Conservation (phyloP, 164 flowering plant genomes). For the Euptelea pleiosperma region DNA sequence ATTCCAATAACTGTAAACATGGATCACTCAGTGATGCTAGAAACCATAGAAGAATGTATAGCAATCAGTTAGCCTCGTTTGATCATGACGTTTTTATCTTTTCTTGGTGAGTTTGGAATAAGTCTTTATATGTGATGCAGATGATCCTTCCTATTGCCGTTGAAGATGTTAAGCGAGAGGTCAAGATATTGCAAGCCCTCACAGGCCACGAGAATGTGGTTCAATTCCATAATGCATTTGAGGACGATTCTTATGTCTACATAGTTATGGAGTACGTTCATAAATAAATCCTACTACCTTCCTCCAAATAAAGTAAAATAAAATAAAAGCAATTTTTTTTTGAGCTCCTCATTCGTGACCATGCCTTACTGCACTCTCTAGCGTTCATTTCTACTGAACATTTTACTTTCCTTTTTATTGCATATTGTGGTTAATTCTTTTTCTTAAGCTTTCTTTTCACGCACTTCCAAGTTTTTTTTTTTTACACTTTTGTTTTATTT, state of each 20-base stretch:
- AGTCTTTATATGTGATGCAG: conserved; percentile 48
- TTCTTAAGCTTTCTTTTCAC: background rate
- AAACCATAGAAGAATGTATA: background rate
- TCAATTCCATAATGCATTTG: conserved; percentile 87
- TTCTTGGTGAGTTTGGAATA: background rate
- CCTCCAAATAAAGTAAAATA: no score
- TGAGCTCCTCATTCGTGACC: background rate
- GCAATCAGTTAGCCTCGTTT: background rate
- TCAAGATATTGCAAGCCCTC: conserved; percentile 79
- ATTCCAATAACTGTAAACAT: no score
- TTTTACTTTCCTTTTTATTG: no score
- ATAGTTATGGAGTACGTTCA: conserved; percentile 99
- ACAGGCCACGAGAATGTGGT: conserved; percentile 97
- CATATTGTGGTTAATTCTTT: background rate
- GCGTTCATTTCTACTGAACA: background rate
- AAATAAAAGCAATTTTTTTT: no score
- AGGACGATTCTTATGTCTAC: conserved; percentile 82
- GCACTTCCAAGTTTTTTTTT: background rate
- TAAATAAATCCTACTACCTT: no score
- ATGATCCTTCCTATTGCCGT: conserved; percentile 97
- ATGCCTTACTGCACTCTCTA: background rate
- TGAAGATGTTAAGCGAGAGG: conserved; percentile 98
- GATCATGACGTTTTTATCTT: background rate
- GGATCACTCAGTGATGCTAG: no score
- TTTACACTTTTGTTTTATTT: background rate